Conservation (phyloP, 179 eudicot species). For the Silene noctiflora region DNA sequence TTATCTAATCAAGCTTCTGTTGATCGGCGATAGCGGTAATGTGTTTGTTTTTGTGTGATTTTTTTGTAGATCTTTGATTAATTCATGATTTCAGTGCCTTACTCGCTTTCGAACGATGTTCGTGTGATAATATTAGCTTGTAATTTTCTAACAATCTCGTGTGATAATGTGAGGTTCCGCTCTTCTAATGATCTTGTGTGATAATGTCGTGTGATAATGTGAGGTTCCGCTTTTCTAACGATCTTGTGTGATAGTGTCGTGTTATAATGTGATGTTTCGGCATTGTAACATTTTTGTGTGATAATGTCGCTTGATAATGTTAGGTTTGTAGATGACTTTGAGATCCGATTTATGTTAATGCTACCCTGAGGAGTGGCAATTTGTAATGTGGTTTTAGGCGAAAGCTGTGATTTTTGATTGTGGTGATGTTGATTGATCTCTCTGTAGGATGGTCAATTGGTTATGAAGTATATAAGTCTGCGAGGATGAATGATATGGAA, state of each 20-base stretch:
- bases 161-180: too few species aligned
- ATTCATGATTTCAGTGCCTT: not conserved
- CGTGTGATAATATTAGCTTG: not conserved
- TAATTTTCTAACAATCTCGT: too few species aligned
- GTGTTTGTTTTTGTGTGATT: not conserved
- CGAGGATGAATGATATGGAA: not conserved
- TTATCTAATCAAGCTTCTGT: slow-evolving; percentile 45
- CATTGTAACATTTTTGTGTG: too few species aligned
- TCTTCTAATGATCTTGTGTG: too few species aligned
- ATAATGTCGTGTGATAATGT: too few species aligned
- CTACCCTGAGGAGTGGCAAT: not conserved
- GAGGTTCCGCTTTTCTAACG: too few species aligned
- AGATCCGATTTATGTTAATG: not conserved
- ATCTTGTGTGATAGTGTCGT: too few species aligned
- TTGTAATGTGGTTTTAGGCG: not conserved
- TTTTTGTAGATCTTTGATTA: slow-evolving; percentile 20
- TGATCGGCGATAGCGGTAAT: slow-evolving; percentile 48
- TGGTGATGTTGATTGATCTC: not conserved
- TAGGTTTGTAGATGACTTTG: not conserved
- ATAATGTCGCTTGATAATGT: not conserved
- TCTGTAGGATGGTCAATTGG: not conserved
- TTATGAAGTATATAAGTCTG: not conserved
- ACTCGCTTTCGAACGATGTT: not conserved
- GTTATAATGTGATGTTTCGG: too few species aligned
- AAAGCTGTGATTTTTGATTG: too few species aligned